These are phyloP conservation scores for Euphorbia tirucalli DNA, from an alignment of 345 rosid species.

Conservation along the genomic window DNA sequence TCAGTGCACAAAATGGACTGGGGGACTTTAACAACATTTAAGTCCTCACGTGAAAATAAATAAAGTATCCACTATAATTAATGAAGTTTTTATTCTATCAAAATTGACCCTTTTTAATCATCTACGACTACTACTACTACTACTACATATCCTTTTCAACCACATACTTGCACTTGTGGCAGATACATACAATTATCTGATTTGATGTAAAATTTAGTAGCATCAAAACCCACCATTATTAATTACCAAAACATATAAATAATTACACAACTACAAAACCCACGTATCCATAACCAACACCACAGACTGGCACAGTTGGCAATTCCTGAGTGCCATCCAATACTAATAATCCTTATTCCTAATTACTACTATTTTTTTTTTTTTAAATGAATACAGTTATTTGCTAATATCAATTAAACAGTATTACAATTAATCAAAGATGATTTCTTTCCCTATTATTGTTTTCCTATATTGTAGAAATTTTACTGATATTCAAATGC, in stretches of 20 bases:
- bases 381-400: too few relatives aligned
- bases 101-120: too few relatives aligned
- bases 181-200: background rate
- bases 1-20: background rate
- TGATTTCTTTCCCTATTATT: too few relatives aligned
- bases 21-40: conserved; percentile 1
- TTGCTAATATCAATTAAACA: too few relatives aligned
- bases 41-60: background rate
- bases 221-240: too few relatives aligned
- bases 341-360: background rate
- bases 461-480: too few relatives aligned
- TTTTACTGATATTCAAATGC: too few relatives aligned
- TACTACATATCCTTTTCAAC: too few relatives aligned
- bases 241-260: background rate
- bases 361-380: too few relatives aligned
- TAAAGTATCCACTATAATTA: background rate
- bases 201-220: background rate
- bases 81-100: background rate
- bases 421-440: too few relatives aligned
- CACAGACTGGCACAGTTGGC: conserved; percentile 35
- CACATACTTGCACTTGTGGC: too few relatives aligned
- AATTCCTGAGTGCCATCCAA: background rate
- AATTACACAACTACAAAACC: background rate
- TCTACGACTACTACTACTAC: too few relatives aligned
- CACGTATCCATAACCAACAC: background rate